Evolutionary conservation across 192 early-diverging fungal genomes (phyloP).

Genomic region (Linnemannia schmuckeri): DNA sequence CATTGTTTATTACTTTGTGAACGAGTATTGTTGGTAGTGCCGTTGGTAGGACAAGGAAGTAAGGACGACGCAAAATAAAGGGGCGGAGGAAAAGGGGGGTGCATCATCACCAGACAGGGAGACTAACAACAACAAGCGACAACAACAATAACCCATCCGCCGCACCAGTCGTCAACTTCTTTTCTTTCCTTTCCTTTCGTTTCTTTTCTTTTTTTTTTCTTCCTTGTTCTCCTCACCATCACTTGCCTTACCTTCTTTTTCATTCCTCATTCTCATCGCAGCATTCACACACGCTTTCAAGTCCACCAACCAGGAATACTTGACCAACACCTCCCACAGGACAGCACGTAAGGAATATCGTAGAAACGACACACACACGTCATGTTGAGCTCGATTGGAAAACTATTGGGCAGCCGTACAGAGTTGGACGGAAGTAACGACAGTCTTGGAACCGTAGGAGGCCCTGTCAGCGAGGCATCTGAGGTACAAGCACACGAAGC

Average conservation of each 20-base stretch:
- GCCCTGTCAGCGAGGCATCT: conserved; percentile 11
- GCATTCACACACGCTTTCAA: background rate
- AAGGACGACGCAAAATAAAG: too few species aligned
- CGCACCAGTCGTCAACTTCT: background rate
- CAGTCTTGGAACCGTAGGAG: background rate
- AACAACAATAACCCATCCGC: background rate
- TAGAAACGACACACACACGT: background rate
- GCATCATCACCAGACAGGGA: too few species aligned
- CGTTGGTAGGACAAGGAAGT: too few species aligned
- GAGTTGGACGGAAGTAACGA: conserved; percentile 1
- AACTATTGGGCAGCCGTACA: conserved; percentile 12
- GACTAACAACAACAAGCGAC: background rate
- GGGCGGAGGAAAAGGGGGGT: too few species aligned
- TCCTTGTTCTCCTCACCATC: background rate
- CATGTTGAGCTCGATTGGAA: conserved; percentile 33
- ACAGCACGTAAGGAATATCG: background rate
- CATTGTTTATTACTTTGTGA: too few species aligned
- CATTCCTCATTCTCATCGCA: conserved; percentile 1
- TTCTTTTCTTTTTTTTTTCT: background rate
- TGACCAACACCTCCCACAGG: too few species aligned
- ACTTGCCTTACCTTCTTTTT: background rate
- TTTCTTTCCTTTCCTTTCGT: background rate
- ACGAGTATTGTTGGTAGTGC: too few species aligned
- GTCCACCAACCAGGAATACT: background rate
- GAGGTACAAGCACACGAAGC: background rate